Evolutionary conservation across 495 filamentous ascomycete genomes (phyloP), one percentile per base, ranked within the genome.

Genomic region (Xylaria nigripes): DNA sequence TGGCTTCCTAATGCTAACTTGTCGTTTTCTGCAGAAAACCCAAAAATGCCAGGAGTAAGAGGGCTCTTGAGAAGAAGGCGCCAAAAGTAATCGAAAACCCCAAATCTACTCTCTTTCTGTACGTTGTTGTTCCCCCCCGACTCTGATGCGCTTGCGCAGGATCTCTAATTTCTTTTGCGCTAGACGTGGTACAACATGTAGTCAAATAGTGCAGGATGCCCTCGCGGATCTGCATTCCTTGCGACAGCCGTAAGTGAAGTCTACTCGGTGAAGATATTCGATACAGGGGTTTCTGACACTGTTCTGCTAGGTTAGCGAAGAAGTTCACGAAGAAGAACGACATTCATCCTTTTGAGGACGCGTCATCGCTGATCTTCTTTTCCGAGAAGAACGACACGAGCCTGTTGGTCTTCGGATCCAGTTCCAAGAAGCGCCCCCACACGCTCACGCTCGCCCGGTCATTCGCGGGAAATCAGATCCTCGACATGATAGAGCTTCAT

Each of bases 301-400:
- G 21, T 2, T 50, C 10, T 40, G 4, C 3, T 45, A 55, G 53
- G n/a, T 69, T 89, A 57, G 81, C 84, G 19, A 79, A 90, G 67
- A 89, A 89, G 50, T 95, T 98, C 76, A 86, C 80, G 70, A 97
- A 96, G 77, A 96, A 95, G 73, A 98, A 98, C 68, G 74, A 80
- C 50, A 83, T 95, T 59, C 92, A 90, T 65, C 93, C 93, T 2
- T 98, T 97, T 71, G 94, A 96, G 71, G 92, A 91, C 67, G 71
- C 85, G 49, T 76, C 86, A 15, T 87, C 84, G 18, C 77, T 98
- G 22, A 87, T 94, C 66, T 97, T 98, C 76, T 86, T 97, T 73
- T 84, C 84, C 56, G 82, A 89, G 63, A 98, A 97, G 76, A 98
- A 98, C 67, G 93, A 98, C 71, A 82, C 87, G 60, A 84, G 84